Conservation (phyloP, 2,329 filamentous ascomycete genomes). For the Celoporthe dispersa region DNA sequence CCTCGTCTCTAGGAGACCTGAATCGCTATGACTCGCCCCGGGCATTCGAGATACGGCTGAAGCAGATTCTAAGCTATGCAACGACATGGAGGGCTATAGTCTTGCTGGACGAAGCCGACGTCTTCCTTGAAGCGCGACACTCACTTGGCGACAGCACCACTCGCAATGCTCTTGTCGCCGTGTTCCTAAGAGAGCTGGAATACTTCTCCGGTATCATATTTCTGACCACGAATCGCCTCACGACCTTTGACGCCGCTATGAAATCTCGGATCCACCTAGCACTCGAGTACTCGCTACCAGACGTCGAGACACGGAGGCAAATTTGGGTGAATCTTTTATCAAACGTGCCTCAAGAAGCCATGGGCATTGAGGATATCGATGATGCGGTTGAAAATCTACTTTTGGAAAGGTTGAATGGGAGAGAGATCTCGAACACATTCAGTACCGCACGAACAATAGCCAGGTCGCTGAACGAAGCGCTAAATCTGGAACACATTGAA, state of each 20-base stretch:
- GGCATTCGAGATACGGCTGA: slow-evolving; percentile 35
- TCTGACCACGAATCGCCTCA: slow-evolving; percentile 50
- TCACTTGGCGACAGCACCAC: slow-evolving; percentile 30
- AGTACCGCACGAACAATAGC: slow-evolving; percentile 30
- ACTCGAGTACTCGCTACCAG: slow-evolving; percentile 38
- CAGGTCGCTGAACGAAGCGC: slow-evolving; percentile 8
- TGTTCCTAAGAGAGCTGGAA: slow-evolving; percentile 47
- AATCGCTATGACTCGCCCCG: neutral
- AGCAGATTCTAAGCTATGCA: slow-evolving; percentile 35
- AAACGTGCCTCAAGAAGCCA: neutral
- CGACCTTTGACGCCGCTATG: slow-evolving; percentile 49
- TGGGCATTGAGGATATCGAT: neutral
- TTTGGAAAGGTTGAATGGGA: slow-evolving; percentile 28
- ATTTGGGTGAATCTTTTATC: slow-evolving; percentile 8
- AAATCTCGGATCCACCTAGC: slow-evolving; percentile 47
- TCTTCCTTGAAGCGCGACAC: slow-evolving; percentile 39
- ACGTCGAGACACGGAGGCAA: slow-evolving; percentile 22
- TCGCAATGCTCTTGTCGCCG: slow-evolving; percentile 36
- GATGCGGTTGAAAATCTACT: slow-evolving; percentile 27
- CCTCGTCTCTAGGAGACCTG: neutral
- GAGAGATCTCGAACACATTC: slow-evolving; percentile 33
- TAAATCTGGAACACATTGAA: slow-evolving; percentile 2
- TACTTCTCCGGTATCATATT: slow-evolving; percentile 49
- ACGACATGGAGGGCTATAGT: slow-evolving; percentile 38
- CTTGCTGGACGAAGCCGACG: slow-evolving; percentile 33